A percentile compares a stretch with the other conserved stretches of the same genome.
Conservation (phyloP, 140 eudicot species). For the Stevia rebaudiana region DNA sequence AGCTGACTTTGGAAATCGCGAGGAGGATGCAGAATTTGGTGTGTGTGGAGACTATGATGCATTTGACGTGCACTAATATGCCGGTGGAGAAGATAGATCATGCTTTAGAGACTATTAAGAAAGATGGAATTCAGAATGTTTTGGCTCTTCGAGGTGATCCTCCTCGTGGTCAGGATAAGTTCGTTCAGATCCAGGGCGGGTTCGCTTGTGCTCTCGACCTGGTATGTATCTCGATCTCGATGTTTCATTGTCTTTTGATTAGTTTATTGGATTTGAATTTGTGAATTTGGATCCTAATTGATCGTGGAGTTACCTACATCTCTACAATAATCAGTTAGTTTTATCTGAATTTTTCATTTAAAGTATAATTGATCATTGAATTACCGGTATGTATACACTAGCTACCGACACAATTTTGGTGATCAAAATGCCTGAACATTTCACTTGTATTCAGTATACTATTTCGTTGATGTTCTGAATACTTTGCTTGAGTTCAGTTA, state of each 20-base stretch:
- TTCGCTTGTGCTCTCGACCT: conserved; percentile 95
- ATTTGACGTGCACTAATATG: conserved; percentile 95
- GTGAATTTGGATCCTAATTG: conserved; percentile 11
- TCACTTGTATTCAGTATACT: not conserved
- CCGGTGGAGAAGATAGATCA: conserved; percentile 94
- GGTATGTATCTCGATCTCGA: conserved; percentile 29
- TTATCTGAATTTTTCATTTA: not conserved
- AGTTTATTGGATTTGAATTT: not conserved
- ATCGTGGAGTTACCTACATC: not conserved
- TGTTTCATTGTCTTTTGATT: not conserved
- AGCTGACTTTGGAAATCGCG: conserved; percentile 82
- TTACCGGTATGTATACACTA: not conserved
- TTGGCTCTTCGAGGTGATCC: conserved; percentile 97
- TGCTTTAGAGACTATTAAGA: conserved; percentile 66
- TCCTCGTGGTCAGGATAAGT: conserved; percentile 97
- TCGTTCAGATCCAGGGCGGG: conserved; percentile 90
- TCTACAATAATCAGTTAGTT: not conserved
- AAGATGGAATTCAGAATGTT: conserved; percentile 86
- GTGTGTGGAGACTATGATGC: conserved; percentile 98
- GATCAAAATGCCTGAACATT: conserved; percentile 4
- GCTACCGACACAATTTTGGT: conserved; percentile 20
- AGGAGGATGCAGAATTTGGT: conserved; percentile 96
- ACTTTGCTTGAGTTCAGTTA: not conserved
- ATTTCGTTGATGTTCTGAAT: not conserved
- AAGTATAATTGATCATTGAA: not conserved